Base-by-base conservation (phyloP, 768 basidiomycete species). In the Dioszegia crocea region DNA sequence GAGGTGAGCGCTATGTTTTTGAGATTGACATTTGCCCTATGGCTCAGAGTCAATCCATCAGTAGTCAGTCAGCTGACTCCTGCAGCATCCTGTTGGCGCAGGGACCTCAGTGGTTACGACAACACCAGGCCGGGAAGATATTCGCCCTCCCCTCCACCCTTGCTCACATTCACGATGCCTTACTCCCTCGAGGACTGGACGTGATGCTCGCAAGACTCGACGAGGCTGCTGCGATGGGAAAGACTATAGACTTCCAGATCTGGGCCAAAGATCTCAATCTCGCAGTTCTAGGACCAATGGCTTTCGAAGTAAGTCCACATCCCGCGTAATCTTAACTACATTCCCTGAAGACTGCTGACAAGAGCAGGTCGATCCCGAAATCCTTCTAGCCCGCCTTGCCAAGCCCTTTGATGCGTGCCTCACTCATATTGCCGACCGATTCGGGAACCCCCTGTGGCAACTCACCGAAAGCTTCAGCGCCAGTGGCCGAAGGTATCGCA, bases 201-300 rank as follows among this genome's bases (percentile, higher is more conserved):
- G 43, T 46, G n/a, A 24, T 62, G 31, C 16, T 53, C 8, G 30
- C 5, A 0, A 36, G 17, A 0, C 31, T 64, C n/a, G 59, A 63
- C 11, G 23, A n/a, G n/a, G 57, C 52, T n/a, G 57, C 50, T 8
- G 53, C 45, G 4, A 17, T 33, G 4, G 56, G 56, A 9, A 31
- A 50, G 30, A 43, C 43, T 16, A 36, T 68, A 12, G 70, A 71
- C 38, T 33, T 66, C 11, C 51, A 60, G 39, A 46, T 51, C 23
- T 57, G 64, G 12, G 51, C 58, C 1, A 43, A 47, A 26, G 60
- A 62, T 17, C 67, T 44, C 31, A 57, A 56, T 10, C 66, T 66
- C 53, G 59, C 59, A 9, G 62, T 66, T 3, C 66, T 71, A 52
- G 66, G 64, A 6, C 62, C 66, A 21, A 16, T 68, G 49, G 70